Evolutionary conservation across 768 basidiomycete genomes (phyloP).

Genomic region (Dioszegia crocea): DNA sequence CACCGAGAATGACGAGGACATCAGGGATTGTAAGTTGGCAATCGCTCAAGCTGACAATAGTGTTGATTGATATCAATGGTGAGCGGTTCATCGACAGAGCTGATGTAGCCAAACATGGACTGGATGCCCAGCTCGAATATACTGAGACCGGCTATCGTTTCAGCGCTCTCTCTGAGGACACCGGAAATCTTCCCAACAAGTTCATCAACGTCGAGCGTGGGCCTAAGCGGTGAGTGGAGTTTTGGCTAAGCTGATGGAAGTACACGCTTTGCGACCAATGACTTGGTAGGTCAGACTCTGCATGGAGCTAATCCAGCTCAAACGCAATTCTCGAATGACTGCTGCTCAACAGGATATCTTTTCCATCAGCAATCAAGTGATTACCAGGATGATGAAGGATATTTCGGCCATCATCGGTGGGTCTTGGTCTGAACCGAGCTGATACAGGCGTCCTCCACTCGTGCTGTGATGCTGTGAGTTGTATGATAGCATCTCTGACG

Average conservation of each 20-base stretch:
- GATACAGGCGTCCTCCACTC: conserved; percentile 61
- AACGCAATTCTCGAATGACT: conserved; percentile 58
- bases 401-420: conserved; percentile 70
- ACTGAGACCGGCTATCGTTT: conserved; percentile 27
- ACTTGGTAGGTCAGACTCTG: conserved; percentile 59
- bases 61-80: conserved; percentile 9
- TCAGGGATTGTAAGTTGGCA: conserved; percentile 49
- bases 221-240: conserved; percentile 23
- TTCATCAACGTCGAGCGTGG: conserved; percentile 35
- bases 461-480: conserved; percentile 76
- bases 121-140: conserved; percentile 22
- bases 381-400: conserved; percentile 68
- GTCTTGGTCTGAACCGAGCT: background rate
- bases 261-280: conserved; percentile 72
- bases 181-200: conserved; percentile 16
- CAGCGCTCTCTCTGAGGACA: conserved; percentile 11
- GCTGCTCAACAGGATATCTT: conserved; percentile 87
- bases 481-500: background rate
- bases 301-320: background rate
- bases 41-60: background rate
- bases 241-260: conserved; percentile 55
- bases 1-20: conserved; percentile 87
- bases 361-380: conserved; percentile 76
- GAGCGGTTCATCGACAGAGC: background rate
- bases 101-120: conserved; percentile 8